A percentile compares a stretch with the other conserved stretches of the same genome.
Conservation (phyloP, 176 grass and related monocot species). For the Tuctoria greenei region DNA sequence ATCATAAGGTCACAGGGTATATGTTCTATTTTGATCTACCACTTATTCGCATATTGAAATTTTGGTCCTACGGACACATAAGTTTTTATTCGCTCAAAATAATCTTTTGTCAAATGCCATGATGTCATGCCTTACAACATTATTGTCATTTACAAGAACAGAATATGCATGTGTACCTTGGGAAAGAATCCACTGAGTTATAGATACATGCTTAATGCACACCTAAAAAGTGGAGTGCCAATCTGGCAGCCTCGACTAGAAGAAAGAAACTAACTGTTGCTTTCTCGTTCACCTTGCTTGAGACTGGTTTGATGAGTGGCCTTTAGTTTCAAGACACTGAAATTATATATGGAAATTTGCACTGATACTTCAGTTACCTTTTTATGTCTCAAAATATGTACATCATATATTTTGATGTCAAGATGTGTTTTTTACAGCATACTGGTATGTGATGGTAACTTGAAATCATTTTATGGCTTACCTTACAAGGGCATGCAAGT, state of each 20-base stretch:
- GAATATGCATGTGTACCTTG: neutral
- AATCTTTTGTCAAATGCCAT: conserved; percentile 5
- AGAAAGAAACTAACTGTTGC: conserved; percentile 9
- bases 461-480: conserved; percentile 27
- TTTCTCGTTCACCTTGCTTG: conserved; percentile 25
- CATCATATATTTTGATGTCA: conserved; percentile 21
- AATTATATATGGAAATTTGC: conserved; percentile 12
- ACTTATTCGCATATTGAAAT: conserved; percentile 5
- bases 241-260: conserved; percentile 12
- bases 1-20: neutral
- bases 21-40: neutral
- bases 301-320: conserved; percentile 26
- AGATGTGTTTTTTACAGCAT: conserved; percentile 26
- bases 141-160: conserved; percentile 22
- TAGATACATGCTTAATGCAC: conserved; percentile 5
- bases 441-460: neutral
- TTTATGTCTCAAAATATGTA: conserved; percentile 18
- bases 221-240: neutral
- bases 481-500: conserved; percentile 32
- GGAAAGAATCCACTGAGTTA: neutral
- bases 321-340: conserved; percentile 32
- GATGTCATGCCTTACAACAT: conserved; percentile 24
- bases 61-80: conserved; percentile 6
- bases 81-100: neutral
- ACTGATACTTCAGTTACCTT: conserved; percentile 20